phyloP scores from a whole-genome alignment of 2,329 filamentous ascomycete genomes.

The Botrytis fragariae region DNA sequence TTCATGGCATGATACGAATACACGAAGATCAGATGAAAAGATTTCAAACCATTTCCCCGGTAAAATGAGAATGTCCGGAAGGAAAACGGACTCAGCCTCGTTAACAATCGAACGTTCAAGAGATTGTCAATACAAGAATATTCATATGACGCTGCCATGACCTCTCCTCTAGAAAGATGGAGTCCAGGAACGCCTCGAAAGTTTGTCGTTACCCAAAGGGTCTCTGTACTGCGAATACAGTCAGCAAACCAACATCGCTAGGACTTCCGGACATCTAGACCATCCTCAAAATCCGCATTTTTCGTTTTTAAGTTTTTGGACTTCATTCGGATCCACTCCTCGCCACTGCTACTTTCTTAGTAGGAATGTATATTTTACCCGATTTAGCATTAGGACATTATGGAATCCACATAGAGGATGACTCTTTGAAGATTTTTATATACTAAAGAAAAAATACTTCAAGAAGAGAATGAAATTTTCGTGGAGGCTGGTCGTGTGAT shows the following conservation, averaged over 20 bases:
- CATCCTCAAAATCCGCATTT: slow-evolving; percentile 6
- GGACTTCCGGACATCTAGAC: slow-evolving; percentile 15
- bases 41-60: neutral
- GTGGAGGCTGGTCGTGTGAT: neutral
- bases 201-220: neutral
- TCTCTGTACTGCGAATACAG: neutral
- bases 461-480: neutral
- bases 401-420: slow-evolving; percentile 6
- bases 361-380: neutral
- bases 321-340: neutral
- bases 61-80: neutral
- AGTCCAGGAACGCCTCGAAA: slow-evolving; percentile 1
- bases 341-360: neutral
- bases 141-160: neutral
- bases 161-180: neutral
- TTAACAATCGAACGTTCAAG: slow-evolving; percentile 7
- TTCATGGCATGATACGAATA: neutral
- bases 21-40: neutral
- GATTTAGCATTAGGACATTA: neutral
- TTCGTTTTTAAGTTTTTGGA: neutral
- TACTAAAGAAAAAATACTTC: neutral
- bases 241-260: neutral
- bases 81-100: slow-evolving; percentile 9
- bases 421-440: slow-evolving; percentile 13
- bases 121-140: neutral